Evolutionary conservation across 1,284 basidiomycete species (phyloP).

Genomic region (Wolfiporia cocos): DNA sequence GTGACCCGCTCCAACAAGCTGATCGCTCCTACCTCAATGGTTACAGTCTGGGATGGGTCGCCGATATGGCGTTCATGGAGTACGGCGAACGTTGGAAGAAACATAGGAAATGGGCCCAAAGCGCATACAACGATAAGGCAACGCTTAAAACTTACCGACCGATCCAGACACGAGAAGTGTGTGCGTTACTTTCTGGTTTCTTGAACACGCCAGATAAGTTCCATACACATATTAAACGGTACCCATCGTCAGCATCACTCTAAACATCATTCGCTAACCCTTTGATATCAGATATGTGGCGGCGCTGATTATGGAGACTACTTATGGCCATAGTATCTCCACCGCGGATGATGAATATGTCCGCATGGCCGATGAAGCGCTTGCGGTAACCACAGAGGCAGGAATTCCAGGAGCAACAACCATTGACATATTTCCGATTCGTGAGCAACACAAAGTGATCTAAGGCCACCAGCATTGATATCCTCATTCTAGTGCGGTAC

Average conservation of each 20-base stretch:
- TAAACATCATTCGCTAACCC: neutral
- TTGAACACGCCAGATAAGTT: conserved; percentile 17
- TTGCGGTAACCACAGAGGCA: conserved; percentile 5
- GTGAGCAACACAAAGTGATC: conserved; percentile 1
- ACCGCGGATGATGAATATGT: conserved; percentile 10
- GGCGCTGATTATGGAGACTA: conserved; percentile 10
- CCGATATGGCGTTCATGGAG: conserved; percentile 18
- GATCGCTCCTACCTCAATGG: no score
- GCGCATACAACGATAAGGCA: conserved; percentile 18
- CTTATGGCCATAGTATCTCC: conserved; percentile 13
- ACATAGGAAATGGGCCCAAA: conserved; percentile 25
- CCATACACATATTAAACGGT: conserved; percentile 21
- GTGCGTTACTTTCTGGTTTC: conserved; percentile 19
- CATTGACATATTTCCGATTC: conserved; percentile 14
- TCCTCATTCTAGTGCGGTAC: conserved; percentile 26
- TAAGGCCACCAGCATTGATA: neutral
- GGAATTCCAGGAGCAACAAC: conserved; percentile 12
- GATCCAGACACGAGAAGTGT: conserved; percentile 21
- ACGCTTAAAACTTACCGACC: conserved; percentile 18
- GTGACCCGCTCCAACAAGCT: no score
- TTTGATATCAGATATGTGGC: conserved; percentile 6
- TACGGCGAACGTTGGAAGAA: conserved; percentile 25
- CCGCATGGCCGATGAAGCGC: conserved; percentile 10
- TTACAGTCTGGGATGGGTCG: conserved; percentile 24
- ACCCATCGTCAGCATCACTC: neutral